These are phyloP conservation scores for Globisporangium camurandrum DNA, from an alignment of 352 stramenopile species.

Conservation along the genomic window DNA sequence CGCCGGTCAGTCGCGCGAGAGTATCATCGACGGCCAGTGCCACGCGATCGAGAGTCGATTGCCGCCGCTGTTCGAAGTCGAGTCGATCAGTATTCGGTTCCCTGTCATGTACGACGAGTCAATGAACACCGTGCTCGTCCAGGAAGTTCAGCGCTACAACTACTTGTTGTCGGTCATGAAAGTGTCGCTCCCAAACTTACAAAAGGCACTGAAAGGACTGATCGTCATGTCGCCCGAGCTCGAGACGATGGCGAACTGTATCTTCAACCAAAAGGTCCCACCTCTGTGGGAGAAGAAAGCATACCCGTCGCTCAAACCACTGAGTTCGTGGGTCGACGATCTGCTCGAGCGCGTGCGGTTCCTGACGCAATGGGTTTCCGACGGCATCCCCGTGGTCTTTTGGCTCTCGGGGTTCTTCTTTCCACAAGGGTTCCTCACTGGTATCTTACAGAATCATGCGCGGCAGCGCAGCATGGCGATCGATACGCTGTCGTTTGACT, in stretches of 20 bases:
- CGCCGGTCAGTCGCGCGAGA: slow-evolving; percentile 75
- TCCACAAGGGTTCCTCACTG: slow-evolving; percentile 82
- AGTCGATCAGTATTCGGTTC: slow-evolving; percentile 79
- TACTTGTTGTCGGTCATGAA: slow-evolving; percentile 78
- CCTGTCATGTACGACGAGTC: slow-evolving; percentile 87
- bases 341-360: slow-evolving; percentile 71
- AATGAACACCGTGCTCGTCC: slow-evolving; percentile 90
- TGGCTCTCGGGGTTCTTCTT: slow-evolving; percentile 95
- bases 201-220: slow-evolving; percentile 74
- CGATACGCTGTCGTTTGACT: slow-evolving; percentile 79
- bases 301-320: slow-evolving; percentile 88
- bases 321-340: slow-evolving; percentile 85
- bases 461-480: slow-evolving; percentile 66
- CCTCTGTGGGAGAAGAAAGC: slow-evolving; percentile 82
- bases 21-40: slow-evolving; percentile 82
- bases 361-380: slow-evolving; percentile 34
- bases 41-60: slow-evolving; percentile 77
- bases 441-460: slow-evolving; percentile 60
- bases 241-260: slow-evolving; percentile 68
- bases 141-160: slow-evolving; percentile 90
- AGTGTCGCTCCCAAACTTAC: slow-evolving; percentile 71
- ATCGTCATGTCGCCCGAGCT: slow-evolving; percentile 18
- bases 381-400: slow-evolving; percentile 31
- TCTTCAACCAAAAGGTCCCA: slow-evolving; percentile 88
- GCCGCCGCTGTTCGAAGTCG: slow-evolving; percentile 74